Evolutionary conservation across 2,329 filamentous ascomycete species (phyloP).

Genomic region (Thelonectria olida): DNA sequence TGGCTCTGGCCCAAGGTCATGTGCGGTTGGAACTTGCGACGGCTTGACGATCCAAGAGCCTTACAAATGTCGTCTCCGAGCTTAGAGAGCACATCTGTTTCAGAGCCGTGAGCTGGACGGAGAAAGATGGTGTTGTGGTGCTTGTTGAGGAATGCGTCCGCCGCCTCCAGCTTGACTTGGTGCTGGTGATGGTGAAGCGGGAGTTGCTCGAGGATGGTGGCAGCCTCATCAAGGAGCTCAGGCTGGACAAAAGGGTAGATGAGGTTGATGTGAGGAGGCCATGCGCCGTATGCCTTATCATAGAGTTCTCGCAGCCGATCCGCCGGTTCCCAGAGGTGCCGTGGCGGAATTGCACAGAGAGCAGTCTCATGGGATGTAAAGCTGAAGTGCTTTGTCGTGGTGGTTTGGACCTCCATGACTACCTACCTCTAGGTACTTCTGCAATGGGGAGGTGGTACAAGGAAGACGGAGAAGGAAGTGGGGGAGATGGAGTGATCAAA

Average conservation of each 20-base stretch:
- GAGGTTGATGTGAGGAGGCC: conserved; percentile 74
- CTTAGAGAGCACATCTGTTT: conserved; percentile 35
- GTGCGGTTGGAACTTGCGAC: conserved; percentile 52
- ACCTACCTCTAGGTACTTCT: too few relatives aligned
- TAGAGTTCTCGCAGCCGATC: conserved; percentile 68
- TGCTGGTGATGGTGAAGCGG: conserved; percentile 19
- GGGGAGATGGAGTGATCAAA: too few relatives aligned
- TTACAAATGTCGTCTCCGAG: conserved; percentile 49
- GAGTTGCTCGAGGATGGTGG: conserved; percentile 39
- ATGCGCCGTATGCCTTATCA: conserved; percentile 68
- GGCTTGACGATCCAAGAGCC: conserved; percentile 44
- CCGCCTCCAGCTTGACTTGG: conserved; percentile 48
- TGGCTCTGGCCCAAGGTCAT: conserved; percentile 70
- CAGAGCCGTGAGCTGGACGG: conserved; percentile 29
- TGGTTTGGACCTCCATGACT: conserved; percentile 17
- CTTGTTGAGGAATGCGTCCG: conserved; percentile 59
- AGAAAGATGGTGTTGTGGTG: conserved; percentile 61
- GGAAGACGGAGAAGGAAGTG: too few relatives aligned
- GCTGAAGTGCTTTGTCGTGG: conserved; percentile 1
- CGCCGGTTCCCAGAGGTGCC: conserved; percentile 55
- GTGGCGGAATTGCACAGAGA: conserved; percentile 67
- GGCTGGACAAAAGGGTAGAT: conserved; percentile 70
- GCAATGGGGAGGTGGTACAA: too few relatives aligned
- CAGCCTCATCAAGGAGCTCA: conserved; percentile 55
- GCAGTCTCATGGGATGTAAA: conserved; percentile 64